Base-by-base conservation (phyloP, 164 flowering plant species). In the Stephania yunnanensis region DNA sequence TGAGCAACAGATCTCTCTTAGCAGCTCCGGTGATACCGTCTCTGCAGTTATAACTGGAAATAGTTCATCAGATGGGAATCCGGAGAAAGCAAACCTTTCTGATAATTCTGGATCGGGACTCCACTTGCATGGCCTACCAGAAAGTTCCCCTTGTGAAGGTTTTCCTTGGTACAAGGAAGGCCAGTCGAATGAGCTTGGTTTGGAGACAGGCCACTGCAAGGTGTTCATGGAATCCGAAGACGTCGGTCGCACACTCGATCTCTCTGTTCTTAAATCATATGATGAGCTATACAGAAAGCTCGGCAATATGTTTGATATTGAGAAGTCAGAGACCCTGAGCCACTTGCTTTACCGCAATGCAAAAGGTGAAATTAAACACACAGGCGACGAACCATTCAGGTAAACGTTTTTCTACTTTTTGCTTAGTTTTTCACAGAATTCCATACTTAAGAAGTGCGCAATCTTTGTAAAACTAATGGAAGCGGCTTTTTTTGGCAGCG, bases 301-400 rank as follows among this genome's bases (percentile, higher is more conserved):
- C 19, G 83, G 81, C 0, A 73, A 84, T 70, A 86, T 91, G 91
- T 84, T 91, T 72, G 84, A 84, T 6, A 44, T 83, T 22, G 87
- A 87, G 63, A 81, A 70, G 58, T 77, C 84, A 11, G 88, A 87
- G 79, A 81, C 77, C 78, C 79, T 79, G 50, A 81, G 73, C 82
- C 81, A 82, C 20, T 78, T 85, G 69, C 83, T 87, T 22, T 89
- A 89, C 75, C 77, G 83, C 5, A 88, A 87, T 71, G 71, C 61
- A 2, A 73, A 72, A 0, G 87, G 89, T 13, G 72, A 83, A 1
- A 77, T 80, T 63, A 86, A 82, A 76, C 87, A 86, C 63, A 68
- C 82, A 0, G 91, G 90, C 30, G 89, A 89, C 75, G 94, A 90
- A 75, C 88, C 88, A 15, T 88, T 86, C 87, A 84, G 94, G 92